These are phyloP conservation scores for Mycena crocata DNA, from an alignment of 768 basidiomycete species.

Conservation along the genomic window DNA sequence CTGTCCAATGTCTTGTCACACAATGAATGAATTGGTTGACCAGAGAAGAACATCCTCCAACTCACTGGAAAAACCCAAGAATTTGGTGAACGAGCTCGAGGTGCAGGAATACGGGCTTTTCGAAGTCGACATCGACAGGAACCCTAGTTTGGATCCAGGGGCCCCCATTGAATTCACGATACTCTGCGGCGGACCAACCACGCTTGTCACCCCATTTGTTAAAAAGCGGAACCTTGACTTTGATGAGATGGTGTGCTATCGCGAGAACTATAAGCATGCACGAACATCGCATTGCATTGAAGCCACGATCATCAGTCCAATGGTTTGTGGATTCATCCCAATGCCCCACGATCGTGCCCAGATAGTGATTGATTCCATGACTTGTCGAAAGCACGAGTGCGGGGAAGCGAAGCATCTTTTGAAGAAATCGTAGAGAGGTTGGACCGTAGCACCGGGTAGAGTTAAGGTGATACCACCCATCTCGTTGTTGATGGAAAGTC, in stretches of 20 bases:
- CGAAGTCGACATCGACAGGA: neutral
- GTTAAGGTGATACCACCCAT: slow-evolving; percentile 9
- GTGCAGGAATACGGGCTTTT: neutral
- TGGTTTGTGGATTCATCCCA: neutral
- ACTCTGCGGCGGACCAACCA: neutral
- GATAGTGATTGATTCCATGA: neutral
- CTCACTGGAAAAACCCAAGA: slow-evolving; percentile 1
- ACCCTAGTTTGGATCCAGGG: neutral
- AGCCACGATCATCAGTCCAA: slow-evolving; percentile 11
- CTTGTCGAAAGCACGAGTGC: neutral
- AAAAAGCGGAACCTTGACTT: neutral
- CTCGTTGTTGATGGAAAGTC: neutral
- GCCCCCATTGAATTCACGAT: neutral
- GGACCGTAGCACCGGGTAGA: slow-evolving; percentile 13
- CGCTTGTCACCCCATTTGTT: neutral
- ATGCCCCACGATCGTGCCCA: slow-evolving; percentile 17
- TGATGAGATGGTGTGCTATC: neutral
- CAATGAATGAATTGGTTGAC: neutral
- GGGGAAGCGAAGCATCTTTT: neutral
- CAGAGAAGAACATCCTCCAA: neutral
- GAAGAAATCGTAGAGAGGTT: slow-evolving; percentile 2
- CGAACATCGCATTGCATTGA: slow-evolving; percentile 14
- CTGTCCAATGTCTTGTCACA: neutral
- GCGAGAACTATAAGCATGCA: neutral
- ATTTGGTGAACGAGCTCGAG: neutral